Conservation (phyloP, 371 early-diverging fungal species). For the Mucor racemosus region DNA sequence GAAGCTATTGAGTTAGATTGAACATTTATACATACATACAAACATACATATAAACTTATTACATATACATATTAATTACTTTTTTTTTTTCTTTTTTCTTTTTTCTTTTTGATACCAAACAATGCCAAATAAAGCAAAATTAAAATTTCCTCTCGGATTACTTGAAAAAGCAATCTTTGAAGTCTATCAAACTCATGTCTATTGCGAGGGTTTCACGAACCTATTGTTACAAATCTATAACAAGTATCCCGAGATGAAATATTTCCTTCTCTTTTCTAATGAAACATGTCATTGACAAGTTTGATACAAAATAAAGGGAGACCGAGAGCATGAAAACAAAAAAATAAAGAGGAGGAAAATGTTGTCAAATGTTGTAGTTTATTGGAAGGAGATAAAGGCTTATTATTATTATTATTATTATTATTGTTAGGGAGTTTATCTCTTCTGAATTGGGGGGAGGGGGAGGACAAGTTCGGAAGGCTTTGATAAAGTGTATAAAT, state of each 20-base stretch:
- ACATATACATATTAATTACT: not conserved
- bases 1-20: not conserved
- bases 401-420: not conserved
- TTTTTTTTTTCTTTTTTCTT: not conserved
- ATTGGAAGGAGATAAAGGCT: conserved; percentile 5
- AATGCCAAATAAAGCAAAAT: not conserved
- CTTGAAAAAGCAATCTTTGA: not conserved
- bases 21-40: not conserved
- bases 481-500: conserved; percentile 5
- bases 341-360: not conserved
- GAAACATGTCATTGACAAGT: conserved; percentile 19
- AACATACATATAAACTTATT: not conserved
- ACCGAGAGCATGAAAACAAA: not conserved
- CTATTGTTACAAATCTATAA: conserved; percentile 11
- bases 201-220: conserved; percentile 16
- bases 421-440: conserved; percentile 1
- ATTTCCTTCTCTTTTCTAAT: not conserved
- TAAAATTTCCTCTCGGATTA: conserved; percentile 3
- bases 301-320: conserved; percentile 11
- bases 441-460: not conserved
- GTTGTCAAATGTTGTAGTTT: not conserved
- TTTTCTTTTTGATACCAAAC: not conserved
- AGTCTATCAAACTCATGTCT: conserved; percentile 7
- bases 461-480: not conserved
- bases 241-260: conserved; percentile 3